A percentile compares a stretch with the other conserved stretches of the same genome.
Evolutionary conservation across 495 filamentous ascomycete genomes (phyloP).

Genomic region (Tuber umbilicatum): DNA sequence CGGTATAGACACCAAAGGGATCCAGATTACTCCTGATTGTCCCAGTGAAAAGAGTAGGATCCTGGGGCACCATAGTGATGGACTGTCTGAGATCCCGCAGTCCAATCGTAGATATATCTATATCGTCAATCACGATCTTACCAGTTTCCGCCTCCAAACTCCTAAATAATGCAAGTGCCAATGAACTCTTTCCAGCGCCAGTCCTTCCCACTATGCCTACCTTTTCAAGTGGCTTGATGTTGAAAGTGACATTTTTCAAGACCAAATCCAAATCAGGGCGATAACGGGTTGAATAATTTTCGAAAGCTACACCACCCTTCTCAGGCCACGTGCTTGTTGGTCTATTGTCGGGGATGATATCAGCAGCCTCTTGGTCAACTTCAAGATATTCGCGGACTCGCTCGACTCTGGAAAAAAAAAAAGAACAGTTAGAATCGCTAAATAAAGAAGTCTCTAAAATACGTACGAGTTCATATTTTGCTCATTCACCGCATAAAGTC

Average conservation of each 20-base stretch:
- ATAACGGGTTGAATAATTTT: constrained; percentile 82
- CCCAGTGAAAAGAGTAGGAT: constrained; percentile 93
- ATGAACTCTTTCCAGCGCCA: constrained; percentile 93
- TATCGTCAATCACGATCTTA: constrained; percentile 79
- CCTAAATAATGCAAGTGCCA: constrained; percentile 92
- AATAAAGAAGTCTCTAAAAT: background rate
- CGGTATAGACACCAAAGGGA: constrained; percentile 83
- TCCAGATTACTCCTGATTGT: constrained; percentile 94
- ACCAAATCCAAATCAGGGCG: constrained; percentile 80
- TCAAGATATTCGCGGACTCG: constrained; percentile 95
- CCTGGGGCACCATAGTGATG: constrained; percentile 97
- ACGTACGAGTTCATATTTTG: constrained; percentile 91
- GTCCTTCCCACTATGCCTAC: constrained; percentile 96
- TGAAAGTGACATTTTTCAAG: constrained; percentile 74
- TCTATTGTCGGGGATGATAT: constrained; percentile 69
- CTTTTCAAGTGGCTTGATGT: constrained; percentile 79
- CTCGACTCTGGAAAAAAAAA: constrained; percentile 56
- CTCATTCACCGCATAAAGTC: constrained; percentile 91
- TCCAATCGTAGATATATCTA: constrained; percentile 84
- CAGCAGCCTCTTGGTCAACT: constrained; percentile 83
- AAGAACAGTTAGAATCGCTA: constrained; percentile 18
- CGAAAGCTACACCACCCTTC: constrained; percentile 77
- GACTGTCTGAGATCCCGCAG: constrained; percentile 84
- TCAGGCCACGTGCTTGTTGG: constrained; percentile 78
- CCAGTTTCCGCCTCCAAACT: constrained; percentile 90